Base-by-base conservation (phyloP, 2,329 filamentous ascomycete species). In the Tolypocladium sp. region DNA sequence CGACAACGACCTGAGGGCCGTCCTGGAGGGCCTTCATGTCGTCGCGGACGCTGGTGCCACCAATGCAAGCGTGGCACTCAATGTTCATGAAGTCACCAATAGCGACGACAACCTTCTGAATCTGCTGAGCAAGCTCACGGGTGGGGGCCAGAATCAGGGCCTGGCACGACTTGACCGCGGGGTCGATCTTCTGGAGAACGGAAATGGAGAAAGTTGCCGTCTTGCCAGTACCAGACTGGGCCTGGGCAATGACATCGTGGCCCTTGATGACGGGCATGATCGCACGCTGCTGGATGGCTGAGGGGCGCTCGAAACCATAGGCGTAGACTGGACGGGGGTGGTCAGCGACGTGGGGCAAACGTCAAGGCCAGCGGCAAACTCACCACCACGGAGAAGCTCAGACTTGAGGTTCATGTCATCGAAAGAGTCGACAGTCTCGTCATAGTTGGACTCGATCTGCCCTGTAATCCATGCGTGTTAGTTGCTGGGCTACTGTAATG, bases 191-290 rank as follows among this genome's bases (percentile, higher is more conserved):
- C 86, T 99, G 94, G 68, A 99, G 90, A 70, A 94, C 91, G 71
- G 92, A 96, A 81, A 99, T 96, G 72, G 94, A 97, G 88, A 99
- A 99, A 69, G 94, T 99, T 70, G 94, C 94, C 69, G 94, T 99
- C 87, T 99, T 99, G 82, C 94, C 94, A 77, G 94, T 99, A 85
- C 94, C 94, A 70, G 94, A 99, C 85, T 99, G 94, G 72, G 94
- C 94, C 85, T 99, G 94, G 66, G 95, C 94, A 77, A 99, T 99
- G 73, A 99, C 94, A 87, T 99, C 94, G 84, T 93, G 92, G 71
- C 92, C 92, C 87, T 97, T 97, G 85, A 99, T 97, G 76, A 99
- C 94, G 74, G 94, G 95, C 90, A 97, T 96, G 80, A 99, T 99
- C 71, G 94, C 94, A 76, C 95, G 93, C 89, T 96, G 92, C 89